Evolutionary conservation across 768 basidiomycete genomes (phyloP), one percentile per base, ranked within the genome.

Genomic region (Collybiopsis luxurians): DNA sequence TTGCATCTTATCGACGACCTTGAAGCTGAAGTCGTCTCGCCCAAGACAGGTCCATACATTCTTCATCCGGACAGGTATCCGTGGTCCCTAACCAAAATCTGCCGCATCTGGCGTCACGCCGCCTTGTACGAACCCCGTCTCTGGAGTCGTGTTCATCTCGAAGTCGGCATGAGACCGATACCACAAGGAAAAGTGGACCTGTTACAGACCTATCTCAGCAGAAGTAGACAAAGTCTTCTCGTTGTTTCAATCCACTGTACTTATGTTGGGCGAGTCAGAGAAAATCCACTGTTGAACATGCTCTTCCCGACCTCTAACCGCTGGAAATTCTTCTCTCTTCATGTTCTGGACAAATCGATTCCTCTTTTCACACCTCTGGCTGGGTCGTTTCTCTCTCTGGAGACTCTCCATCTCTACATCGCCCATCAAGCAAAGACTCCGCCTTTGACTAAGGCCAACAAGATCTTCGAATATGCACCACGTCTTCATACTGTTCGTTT

Each of bases 11-110:
- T 23, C 48, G 1, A 49, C 3, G 30, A 49, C 28, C 10, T 49
- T n/a, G 48, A 49, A 49, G 2, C 48, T 9, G 48, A 49, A 34
- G 48, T 49, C 12, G 19, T 49, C 48, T 49, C 48, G 48, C 48
- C 48, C 9, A 49, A 49, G 48, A 49, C 48, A 4, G 48, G 48
- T 34, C 48, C 48, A 49, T 49, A 49, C n/a, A 49, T 49, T 21
- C 48, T 49, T 9, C 28, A 28, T 21, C 48, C 48, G 4, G 30
- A 31, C 4, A 30, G 19, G 19, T 49, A 49, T 21, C 48, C 48
- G 4, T 49, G 48, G 48, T 49, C 30, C 4, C 15, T 49, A 6
- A 34, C 48, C 30, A 30, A 28, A 30, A 21, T 49, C 30, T 49
- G 48, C 5, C n/a, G 48, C 19, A 10, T n/a, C 6, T 49, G 48